Evolutionary conservation across 345 rosid species (phyloP).

Genomic region (Pseudoturritis turrita): DNA sequence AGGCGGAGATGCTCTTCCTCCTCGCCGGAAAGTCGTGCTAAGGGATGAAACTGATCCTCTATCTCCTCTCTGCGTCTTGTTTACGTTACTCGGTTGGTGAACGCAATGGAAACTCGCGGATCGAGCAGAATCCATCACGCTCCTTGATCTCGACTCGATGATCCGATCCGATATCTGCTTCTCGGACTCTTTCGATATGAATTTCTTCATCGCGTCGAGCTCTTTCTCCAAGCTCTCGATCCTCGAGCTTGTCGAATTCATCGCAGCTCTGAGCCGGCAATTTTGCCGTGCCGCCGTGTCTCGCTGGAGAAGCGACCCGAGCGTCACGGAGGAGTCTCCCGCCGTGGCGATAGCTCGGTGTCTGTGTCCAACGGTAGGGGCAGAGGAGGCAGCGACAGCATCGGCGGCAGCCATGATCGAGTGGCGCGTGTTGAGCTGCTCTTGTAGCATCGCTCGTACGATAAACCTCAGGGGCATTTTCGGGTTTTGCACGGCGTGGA

Average conservation of each 20-base stretch:
- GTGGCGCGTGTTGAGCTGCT: constrained; percentile 72
- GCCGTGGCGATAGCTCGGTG: neutral
- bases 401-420: constrained; percentile 39
- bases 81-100: constrained; percentile 20
- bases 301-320: constrained; percentile 65
- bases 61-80: constrained; percentile 43
- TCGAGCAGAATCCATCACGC: constrained; percentile 37
- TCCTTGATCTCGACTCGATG: constrained; percentile 17
- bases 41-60: constrained; percentile 44
- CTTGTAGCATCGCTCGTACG: constrained; percentile 77
- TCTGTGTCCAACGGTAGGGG: neutral
- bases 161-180: neutral
- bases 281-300: constrained; percentile 57
- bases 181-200: constrained; percentile 34
- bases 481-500: constrained; percentile 82
- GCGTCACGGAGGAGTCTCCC: constrained; percentile 33
- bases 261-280: constrained; percentile 59
- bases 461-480: constrained; percentile 72
- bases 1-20: neutral
- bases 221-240: constrained; percentile 68
- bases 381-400: constrained; percentile 14
- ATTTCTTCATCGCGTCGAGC: constrained; percentile 54
- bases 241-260: constrained; percentile 62
- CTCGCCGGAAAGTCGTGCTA: constrained; percentile 35
- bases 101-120: constrained; percentile 64